phyloP scores from a whole-genome alignment of 2,329 filamentous ascomycete species.

The Nothophoma quercina region DNA sequence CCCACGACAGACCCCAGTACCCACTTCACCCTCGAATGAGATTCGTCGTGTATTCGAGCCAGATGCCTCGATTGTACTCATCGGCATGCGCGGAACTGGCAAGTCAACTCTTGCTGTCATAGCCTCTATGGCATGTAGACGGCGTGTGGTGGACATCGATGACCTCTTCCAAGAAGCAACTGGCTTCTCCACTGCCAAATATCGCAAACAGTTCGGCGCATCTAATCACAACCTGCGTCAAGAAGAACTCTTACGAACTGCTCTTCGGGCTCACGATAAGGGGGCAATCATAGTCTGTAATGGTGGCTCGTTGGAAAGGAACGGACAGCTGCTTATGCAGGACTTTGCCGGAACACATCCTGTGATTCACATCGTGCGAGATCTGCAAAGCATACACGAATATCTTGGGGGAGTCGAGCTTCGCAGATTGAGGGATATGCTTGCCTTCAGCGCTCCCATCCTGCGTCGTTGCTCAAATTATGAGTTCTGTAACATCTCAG shows the following conservation, averaged over 20 bases:
- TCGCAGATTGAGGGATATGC: slow-evolving; percentile 64
- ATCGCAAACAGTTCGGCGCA: slow-evolving; percentile 69
- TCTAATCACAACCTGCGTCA: slow-evolving; percentile 70
- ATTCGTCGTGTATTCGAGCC: slow-evolving; percentile 57
- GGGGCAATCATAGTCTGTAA: slow-evolving; percentile 76
- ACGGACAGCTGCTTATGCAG: slow-evolving; percentile 66
- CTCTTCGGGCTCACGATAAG: slow-evolving; percentile 65
- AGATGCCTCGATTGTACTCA: slow-evolving; percentile 75
- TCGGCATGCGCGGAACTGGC: slow-evolving; percentile 76
- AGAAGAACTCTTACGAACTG: slow-evolving; percentile 66
- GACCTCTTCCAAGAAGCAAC: slow-evolving; percentile 70
- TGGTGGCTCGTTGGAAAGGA: slow-evolving; percentile 71
- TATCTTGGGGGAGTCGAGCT: slow-evolving; percentile 65
- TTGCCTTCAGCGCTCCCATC: slow-evolving; percentile 64
- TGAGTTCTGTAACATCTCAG: slow-evolving; percentile 79
- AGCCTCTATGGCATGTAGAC: slow-evolving; percentile 73
- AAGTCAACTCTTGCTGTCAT: slow-evolving; percentile 81
- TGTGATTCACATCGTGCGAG: slow-evolving; percentile 74
- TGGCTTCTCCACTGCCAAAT: slow-evolving; percentile 67
- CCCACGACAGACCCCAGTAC: slow-evolving; percentile 37
- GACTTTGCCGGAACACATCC: slow-evolving; percentile 71
- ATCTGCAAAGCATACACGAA: slow-evolving; percentile 68
- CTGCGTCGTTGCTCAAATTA: slow-evolving; percentile 74
- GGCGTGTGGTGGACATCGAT: slow-evolving; percentile 74
- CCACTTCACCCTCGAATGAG: slow-evolving; percentile 23